A percentile compares a stretch with the other conserved stretches of the same genome.
phyloP scores from a whole-genome alignment of 2,329 filamentous ascomycete genomes.

The Pestalotiopsis fici region DNA sequence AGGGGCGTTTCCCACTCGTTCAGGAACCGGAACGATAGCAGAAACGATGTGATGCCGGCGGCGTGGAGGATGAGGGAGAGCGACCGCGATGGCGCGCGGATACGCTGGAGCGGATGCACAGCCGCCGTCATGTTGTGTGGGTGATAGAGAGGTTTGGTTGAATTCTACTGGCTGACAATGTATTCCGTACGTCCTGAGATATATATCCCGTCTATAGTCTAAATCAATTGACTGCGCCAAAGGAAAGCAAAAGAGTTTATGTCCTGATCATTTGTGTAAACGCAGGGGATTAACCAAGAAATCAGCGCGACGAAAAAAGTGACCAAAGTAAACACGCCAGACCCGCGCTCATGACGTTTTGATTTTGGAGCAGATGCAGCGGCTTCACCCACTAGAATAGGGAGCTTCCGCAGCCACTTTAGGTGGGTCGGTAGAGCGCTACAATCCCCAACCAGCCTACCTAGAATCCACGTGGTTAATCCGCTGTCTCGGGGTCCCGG shows the following conservation, averaged over 20 bases:
- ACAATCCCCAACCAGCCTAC: neutral
- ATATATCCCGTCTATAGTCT: neutral
- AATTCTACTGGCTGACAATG: too few species aligned
- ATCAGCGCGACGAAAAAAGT: neutral
- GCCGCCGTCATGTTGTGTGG: slow-evolving; percentile 20
- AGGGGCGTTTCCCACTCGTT: slow-evolving; percentile 50
- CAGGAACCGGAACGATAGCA: slow-evolving; percentile 55
- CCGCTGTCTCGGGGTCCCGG: neutral
- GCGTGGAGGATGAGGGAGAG: slow-evolving; percentile 65
- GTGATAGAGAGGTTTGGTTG: too few species aligned
- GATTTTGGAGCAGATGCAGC: neutral
- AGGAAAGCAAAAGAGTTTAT: neutral
- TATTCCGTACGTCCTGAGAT: too few species aligned
- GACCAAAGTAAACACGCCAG: neutral
- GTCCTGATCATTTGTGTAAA: neutral
- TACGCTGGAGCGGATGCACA: slow-evolving; percentile 64
- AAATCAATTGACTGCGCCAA: neutral
- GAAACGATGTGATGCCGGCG: slow-evolving; percentile 52
- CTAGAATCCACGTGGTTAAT: neutral
- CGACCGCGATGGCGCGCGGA: slow-evolving; percentile 65
- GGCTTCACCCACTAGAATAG: neutral
- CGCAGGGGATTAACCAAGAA: neutral
- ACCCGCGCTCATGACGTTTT: neutral
- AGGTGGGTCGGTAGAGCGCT: neutral
- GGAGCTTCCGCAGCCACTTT: neutral